Percentiles rank a stretch among this genome's conserved stretches.
phyloP scores from a whole-genome alignment of 2,329 filamentous ascomycete genomes.

The Aspergillus sp. region DNA sequence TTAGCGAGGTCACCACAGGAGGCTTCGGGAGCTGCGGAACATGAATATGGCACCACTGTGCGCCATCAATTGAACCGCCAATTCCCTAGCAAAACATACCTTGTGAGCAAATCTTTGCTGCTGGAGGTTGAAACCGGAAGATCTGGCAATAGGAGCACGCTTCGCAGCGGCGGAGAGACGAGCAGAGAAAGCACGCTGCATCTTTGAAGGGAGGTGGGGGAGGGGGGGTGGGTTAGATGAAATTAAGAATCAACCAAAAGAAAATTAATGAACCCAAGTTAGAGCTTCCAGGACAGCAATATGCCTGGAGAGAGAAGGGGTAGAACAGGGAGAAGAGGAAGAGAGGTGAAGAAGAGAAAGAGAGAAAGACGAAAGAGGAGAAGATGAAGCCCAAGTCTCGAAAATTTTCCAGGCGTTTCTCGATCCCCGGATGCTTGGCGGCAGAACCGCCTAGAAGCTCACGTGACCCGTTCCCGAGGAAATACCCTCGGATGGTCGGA shows the following conservation, averaged over 20 bases:
- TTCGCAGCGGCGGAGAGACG: slow-evolving; percentile 59
- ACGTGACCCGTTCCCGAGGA: slow-evolving; percentile 28
- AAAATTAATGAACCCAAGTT: slow-evolving; percentile 26
- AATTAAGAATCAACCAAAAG: slow-evolving; percentile 16
- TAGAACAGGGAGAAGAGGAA: slow-evolving; percentile 24
- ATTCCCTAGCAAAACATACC: slow-evolving; percentile 48
- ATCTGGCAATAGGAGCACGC: slow-evolving; percentile 54
- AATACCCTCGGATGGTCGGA: slow-evolving; percentile 19
- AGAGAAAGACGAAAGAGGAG: slow-evolving; percentile 18
- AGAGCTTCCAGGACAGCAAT: slow-evolving; percentile 26
- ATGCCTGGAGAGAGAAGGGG: slow-evolving; percentile 21
- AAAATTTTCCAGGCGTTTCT: slow-evolving; percentile 38
- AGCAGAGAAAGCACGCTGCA: slow-evolving; percentile 93
- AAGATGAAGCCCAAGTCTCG: slow-evolving; percentile 34
- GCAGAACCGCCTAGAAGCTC: slow-evolving; percentile 38
- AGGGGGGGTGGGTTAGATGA: slow-evolving; percentile 17
- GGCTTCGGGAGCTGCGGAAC: slow-evolving; percentile 17
- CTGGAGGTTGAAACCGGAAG: slow-evolving; percentile 63
- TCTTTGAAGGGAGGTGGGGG: slow-evolving; percentile 45
- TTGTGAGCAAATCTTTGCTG: slow-evolving; percentile 97
- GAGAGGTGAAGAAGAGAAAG: slow-evolving; percentile 15
- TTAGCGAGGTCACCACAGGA: slow-evolving; percentile 21
- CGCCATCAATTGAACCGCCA: background rate
- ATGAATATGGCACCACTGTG: slow-evolving; percentile 2
- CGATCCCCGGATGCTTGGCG: slow-evolving; percentile 38